Evolutionary conservation across 495 filamentous ascomycete species (phyloP).

Genomic region (Arthonia radiata): DNA sequence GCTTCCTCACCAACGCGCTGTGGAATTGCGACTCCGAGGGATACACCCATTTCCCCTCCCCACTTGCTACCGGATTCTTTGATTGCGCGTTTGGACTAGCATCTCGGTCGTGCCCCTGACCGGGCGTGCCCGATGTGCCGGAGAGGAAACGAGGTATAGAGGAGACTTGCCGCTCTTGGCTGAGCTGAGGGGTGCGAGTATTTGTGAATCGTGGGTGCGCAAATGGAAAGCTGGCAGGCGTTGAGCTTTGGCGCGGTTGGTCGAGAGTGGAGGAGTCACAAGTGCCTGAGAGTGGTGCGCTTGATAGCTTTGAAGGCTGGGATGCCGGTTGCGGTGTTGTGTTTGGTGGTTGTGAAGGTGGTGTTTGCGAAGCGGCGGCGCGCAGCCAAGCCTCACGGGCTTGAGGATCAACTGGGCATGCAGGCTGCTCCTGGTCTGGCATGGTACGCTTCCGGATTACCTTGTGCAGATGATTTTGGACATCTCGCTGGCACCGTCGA

Average conservation of each 20-base stretch:
- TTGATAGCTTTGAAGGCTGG: neutral
- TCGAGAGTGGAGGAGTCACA: constrained; percentile 11
- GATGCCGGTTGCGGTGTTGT: neutral
- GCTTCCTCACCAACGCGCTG: constrained; percentile 74
- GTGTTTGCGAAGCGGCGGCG: constrained; percentile 15
- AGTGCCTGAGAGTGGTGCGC: constrained; percentile 3
- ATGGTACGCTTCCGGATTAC: neutral
- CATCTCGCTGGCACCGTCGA: too few relatives aligned
- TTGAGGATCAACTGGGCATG: constrained; percentile 73
- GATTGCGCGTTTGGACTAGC: constrained; percentile 30
- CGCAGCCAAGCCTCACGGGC: constrained; percentile 64
- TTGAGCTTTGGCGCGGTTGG: constrained; percentile 5
- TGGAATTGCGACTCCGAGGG: constrained; percentile 92
- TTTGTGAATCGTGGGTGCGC: constrained; percentile 4
- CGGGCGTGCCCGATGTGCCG: constrained; percentile 5
- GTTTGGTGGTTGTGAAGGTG: constrained; percentile 9
- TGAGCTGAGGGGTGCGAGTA: constrained; percentile 11
- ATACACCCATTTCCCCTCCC: constrained; percentile 76
- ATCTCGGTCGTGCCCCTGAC: constrained; percentile 11
- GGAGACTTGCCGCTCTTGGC: constrained; percentile 47
- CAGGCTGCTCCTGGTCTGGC: constrained; percentile 10
- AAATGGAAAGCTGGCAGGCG: constrained; percentile 13
- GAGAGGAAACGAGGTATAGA: constrained; percentile 47
- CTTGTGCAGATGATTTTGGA: too few relatives aligned
- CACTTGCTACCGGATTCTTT: constrained; percentile 41